Evolutionary conservation across 768 basidiomycete genomes (phyloP).

Genomic region (Lactifluus hygrophoroides): DNA sequence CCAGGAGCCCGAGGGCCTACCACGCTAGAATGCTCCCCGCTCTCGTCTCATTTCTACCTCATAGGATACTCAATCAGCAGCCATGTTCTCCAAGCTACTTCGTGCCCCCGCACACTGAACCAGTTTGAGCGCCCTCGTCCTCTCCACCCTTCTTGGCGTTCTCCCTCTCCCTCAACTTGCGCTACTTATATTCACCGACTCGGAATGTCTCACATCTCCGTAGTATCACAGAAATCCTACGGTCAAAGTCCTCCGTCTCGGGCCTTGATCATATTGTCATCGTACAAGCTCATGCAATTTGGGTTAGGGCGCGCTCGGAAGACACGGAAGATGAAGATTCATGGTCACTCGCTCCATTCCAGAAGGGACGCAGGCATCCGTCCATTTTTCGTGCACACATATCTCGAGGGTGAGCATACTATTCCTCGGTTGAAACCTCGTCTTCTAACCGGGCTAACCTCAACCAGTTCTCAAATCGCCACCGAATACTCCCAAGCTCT

Average conservation of each 20-base stretch:
- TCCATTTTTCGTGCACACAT: constrained; percentile 77
- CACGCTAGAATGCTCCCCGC: neutral
- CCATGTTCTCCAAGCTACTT: constrained; percentile 26
- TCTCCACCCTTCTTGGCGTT: constrained; percentile 36
- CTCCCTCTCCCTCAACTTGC: constrained; percentile 55
- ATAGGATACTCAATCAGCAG: neutral
- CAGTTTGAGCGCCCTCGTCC: constrained; percentile 58
- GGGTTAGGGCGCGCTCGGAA: constrained; percentile 55
- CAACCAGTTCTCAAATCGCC: constrained; percentile 13
- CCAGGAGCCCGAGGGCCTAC: neutral
- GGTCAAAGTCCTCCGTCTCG: constrained; percentile 18
- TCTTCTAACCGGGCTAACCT: neutral
- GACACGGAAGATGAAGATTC: constrained; percentile 49
- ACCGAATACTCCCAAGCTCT: constrained; percentile 35
- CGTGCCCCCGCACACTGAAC: constrained; percentile 64
- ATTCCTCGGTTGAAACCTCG: too few relatives aligned
- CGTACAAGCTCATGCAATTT: constrained; percentile 90
- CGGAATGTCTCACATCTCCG: constrained; percentile 11
- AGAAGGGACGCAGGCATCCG: constrained; percentile 59
- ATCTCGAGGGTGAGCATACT: constrained; percentile 52
- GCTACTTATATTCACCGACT: constrained; percentile 30
- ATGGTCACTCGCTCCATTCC: constrained; percentile 81
- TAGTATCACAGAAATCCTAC: constrained; percentile 5
- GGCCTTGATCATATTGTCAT: constrained; percentile 66
- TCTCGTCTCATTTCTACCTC: constrained; percentile 8